Base-by-base conservation (phyloP, 306 rosid genomes). In the Cicer judaicum region DNA sequence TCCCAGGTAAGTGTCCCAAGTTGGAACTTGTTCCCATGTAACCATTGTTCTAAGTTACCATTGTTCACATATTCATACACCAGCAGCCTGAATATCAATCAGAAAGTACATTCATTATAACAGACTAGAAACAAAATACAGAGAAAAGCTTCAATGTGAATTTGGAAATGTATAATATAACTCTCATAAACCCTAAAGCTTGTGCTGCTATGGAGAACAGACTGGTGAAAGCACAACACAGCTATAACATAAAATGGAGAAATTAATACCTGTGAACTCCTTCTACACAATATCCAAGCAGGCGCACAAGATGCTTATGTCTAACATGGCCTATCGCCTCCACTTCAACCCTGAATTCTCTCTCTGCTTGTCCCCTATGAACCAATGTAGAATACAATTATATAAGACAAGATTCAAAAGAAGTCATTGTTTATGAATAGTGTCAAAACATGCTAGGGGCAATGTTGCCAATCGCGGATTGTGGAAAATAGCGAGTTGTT, bases 241-340 rank as follows among this genome's bases (percentile, higher is more conserved):
- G 8, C n/a, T 29, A 21, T 54, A 54, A 60, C 8, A 24, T 19
- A 53, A 49, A 24, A 77, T 10, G 47, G 38, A 1, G 11, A 38
- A 69, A 69, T 52, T 44, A 21, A 73, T 64, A 91, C 98, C 98
- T 91, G 79, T 91, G 88, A 79, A 91, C 97, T 69, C 97, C 98
- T 85, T 93, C 98, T 16, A 91, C 70, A 68, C 98, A 93, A 80
- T 88, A 93, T 64, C 98, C 98, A 10, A 93, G 88, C 16, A 93
- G 85, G 15, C 97, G 97, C 59, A 91, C 98, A 52, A 93, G 97
- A 86, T 93, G 93, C 79, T 93, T 93, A 79, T 93, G 98, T 73
- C 96, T 84, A 77, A 93, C 97, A 86, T 93, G 97, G 39, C 98
- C 98, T 68, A 93, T 93, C 49, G 98, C 98, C 83, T 93, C 98